Evolutionary conservation across 1,284 basidiomycete species (phyloP).

Genomic region (Ganoderma meredithae): DNA sequence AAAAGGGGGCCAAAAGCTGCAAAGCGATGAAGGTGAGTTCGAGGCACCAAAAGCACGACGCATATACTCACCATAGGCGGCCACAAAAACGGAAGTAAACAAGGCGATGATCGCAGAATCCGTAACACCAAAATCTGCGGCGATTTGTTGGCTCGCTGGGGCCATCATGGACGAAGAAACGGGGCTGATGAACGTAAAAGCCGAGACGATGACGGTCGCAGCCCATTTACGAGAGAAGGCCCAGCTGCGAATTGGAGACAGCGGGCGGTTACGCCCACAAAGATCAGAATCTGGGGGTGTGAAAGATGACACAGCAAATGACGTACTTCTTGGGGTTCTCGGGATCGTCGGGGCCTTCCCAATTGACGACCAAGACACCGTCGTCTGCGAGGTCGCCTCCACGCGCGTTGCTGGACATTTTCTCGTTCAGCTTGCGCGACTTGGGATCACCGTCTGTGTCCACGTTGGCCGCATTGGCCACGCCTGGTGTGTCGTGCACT

Average conservation of each 20-base stretch:
- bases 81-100: conserved; percentile 71
- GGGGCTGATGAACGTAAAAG: conserved; percentile 72
- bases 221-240: conserved; percentile 63
- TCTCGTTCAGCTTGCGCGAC: conserved; percentile 1
- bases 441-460: conserved; percentile 10
- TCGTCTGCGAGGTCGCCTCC: conserved; percentile 12
- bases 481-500: conserved; percentile 24
- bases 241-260: conserved; percentile 54
- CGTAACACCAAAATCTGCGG: conserved; percentile 63
- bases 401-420: not conserved
- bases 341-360: conserved; percentile 69
- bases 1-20: conserved; percentile 60
- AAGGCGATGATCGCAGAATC: conserved; percentile 60
- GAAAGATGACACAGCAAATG: not conserved
- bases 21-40: not conserved
- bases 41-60: not conserved
- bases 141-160: conserved; percentile 63
- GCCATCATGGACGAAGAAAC: conserved; percentile 79
- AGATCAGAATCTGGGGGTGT: not conserved
- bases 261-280: conserved; percentile 6
- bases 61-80: conserved; percentile 61
- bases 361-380: conserved; percentile 51
- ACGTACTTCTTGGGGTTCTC: conserved; percentile 71
- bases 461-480: conserved; percentile 20
- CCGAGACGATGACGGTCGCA: conserved; percentile 66